Percentiles rank a stretch among this genome's conserved stretches.
Conservation (phyloP, 345 rosid genomes). For the Lepidium africanum region DNA sequence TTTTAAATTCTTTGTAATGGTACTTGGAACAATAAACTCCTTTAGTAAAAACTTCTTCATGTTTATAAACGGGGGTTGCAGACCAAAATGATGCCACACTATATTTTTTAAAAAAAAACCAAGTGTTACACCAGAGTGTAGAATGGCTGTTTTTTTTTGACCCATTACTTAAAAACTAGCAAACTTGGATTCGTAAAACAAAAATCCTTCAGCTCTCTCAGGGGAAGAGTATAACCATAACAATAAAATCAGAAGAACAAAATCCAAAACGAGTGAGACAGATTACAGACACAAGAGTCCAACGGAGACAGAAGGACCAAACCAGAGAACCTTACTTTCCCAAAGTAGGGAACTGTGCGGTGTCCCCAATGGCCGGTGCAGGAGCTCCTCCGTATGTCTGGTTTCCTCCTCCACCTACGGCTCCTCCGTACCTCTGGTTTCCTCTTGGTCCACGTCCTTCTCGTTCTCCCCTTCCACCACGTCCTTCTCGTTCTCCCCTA, state of each 20-base stretch:
- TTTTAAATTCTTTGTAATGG: slow-evolving; percentile 25
- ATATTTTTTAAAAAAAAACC: neutral
- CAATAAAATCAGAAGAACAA: slow-evolving; percentile 10
- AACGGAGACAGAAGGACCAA: neutral
- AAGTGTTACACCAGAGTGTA: neutral
- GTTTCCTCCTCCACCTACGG: slow-evolving; percentile 11
- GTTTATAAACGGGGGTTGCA: neutral
- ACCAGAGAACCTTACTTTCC: slow-evolving; percentile 25
- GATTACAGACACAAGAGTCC: slow-evolving; percentile 5
- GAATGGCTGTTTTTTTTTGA: neutral
- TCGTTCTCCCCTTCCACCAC: slow-evolving; percentile 41
- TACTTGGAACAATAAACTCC: slow-evolving; percentile 10
- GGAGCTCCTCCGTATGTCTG: neutral
- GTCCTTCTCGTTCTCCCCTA: slow-evolving; percentile 5
- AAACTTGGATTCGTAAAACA: slow-evolving; percentile 4
- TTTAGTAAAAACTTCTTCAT: neutral
- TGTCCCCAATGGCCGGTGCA: slow-evolving; percentile 57
- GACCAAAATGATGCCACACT: neutral
- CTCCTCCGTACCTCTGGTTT: neutral
- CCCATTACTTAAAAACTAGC: neutral
- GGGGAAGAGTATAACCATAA: neutral
- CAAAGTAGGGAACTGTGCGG: slow-evolving; percentile 65
- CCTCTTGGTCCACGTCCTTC: slow-evolving; percentile 25
- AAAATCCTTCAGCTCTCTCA: slow-evolving; percentile 19
- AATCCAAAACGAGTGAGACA: slow-evolving; percentile 5